Conservation (phyloP, 495 filamentous ascomycete genomes). For the Aspergillus funiculosus region DNA sequence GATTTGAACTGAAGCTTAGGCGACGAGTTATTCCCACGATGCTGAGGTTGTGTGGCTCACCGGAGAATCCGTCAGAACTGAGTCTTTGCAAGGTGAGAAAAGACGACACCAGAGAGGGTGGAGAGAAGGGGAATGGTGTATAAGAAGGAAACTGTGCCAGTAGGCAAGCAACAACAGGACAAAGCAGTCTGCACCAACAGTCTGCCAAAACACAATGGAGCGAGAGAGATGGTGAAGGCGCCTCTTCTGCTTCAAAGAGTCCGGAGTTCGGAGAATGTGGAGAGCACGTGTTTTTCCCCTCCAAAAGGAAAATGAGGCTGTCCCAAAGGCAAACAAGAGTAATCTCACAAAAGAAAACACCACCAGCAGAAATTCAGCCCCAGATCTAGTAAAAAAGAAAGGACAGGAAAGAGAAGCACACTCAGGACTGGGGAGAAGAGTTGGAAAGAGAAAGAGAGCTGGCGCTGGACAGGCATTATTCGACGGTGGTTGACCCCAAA, state of each 20-base stretch:
- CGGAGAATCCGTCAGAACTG: background rate
- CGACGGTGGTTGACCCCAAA: background rate
- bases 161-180: background rate
- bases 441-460: background rate
- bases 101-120: background rate
- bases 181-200: slow-evolving; percentile 7
- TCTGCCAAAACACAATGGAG: slow-evolving; percentile 9
- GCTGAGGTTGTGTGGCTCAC: background rate
- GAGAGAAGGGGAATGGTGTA: background rate
- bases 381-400: slow-evolving; percentile 5
- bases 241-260: background rate
- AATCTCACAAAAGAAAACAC: background rate
- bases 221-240: background rate
- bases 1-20: too few species aligned
- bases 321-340: background rate
- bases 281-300: slow-evolving; percentile 8
- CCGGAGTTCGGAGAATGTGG: slow-evolving; percentile 6
- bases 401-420: slow-evolving; percentile 1
- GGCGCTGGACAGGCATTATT: too few species aligned
- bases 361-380: background rate
- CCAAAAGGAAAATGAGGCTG: background rate
- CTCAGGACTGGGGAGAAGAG: slow-evolving; percentile 12
- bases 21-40: background rate
- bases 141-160: background rate
- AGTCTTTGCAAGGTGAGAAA: background rate